Percentiles rank a stretch among this genome's conserved stretches.
Conservation (phyloP, 2,329 filamentous ascomycete species). For the Magnaporthiopsis incrustans region DNA sequence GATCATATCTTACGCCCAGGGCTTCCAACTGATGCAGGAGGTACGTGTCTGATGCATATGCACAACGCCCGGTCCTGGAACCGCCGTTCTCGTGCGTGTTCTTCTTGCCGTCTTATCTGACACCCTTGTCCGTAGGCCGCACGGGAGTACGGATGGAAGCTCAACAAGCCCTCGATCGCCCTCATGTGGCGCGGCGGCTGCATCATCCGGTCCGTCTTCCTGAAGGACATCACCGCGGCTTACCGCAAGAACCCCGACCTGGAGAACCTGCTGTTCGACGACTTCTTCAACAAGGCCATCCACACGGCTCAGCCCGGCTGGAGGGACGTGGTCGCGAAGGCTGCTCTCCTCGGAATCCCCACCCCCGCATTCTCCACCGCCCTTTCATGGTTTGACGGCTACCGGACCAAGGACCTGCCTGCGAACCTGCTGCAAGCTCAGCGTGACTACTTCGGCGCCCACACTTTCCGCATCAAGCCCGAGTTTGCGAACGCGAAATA, state of each 20-base stretch:
- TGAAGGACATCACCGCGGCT: conserved; percentile 97
- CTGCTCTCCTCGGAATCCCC: conserved; percentile 88
- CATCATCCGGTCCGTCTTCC: conserved; percentile 99
- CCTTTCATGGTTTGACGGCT: conserved; percentile 97
- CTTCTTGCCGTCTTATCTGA: conserved; percentile 17
- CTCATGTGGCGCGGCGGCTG: conserved; percentile 99
- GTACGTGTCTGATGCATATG: conserved; percentile 39
- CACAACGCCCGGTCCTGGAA: not conserved
- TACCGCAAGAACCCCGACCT: conserved; percentile 93
- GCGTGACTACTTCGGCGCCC: conserved; percentile 98
- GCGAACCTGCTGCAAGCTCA: conserved; percentile 98
- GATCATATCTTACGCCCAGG: conserved; percentile 99
- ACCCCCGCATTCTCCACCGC: conserved; percentile 95
- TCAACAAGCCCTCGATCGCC: conserved; percentile 99
- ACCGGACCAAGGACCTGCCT: conserved; percentile 92
- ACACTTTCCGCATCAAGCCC: conserved; percentile 85
- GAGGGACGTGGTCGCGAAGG: conserved; percentile 86
- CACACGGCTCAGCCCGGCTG: conserved; percentile 90
- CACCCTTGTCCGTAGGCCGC: conserved; percentile 56
- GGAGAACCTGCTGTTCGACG: conserved; percentile 96
- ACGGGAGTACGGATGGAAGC: conserved; percentile 94
- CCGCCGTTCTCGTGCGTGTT: not conserved
- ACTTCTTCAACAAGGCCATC: conserved; percentile 99
- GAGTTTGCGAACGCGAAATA: conserved; percentile 71
- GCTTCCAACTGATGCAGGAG: conserved; percentile 99